A percentile compares a stretch with the other conserved stretches of the same genome.
These are phyloP conservation scores for Backusella luteola DNA, from an alignment of 192 early-diverging fungal species.

Conservation along the genomic window DNA sequence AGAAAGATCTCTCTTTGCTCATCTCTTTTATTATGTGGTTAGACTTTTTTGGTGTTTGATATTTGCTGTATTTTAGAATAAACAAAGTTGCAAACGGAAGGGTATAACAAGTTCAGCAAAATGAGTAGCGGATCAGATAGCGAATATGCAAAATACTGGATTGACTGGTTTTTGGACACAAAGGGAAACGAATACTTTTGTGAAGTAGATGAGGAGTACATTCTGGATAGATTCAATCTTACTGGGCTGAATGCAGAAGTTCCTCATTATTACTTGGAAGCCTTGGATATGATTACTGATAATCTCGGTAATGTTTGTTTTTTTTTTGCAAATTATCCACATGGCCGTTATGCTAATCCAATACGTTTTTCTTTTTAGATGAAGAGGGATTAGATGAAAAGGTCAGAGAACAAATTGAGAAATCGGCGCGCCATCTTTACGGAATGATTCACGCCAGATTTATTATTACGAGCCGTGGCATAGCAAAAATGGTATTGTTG, in stretches of 20 bases:
- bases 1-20: neutral
- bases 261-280: conserved; percentile 78
- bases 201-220: conserved; percentile 97
- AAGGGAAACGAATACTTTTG: conserved; percentile 98
- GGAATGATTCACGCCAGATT: conserved; percentile 98
- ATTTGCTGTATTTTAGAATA: neutral
- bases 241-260: conserved; percentile 92
- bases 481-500: conserved; percentile 81
- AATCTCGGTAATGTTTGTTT: conserved; percentile 49
- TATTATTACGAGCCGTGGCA: conserved; percentile 88
- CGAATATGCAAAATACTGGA: conserved; percentile 81
- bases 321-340: neutral
- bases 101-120: neutral
- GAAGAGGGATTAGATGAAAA: conserved; percentile 71
- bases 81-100: neutral
- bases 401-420: conserved; percentile 79
- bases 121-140: conserved; percentile 59
- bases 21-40: neutral
- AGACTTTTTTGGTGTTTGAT: neutral
- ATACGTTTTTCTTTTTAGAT: conserved; percentile 16
- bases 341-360: neutral
- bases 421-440: conserved; percentile 88
- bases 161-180: conserved; percentile 90
- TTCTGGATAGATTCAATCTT: conserved; percentile 96
- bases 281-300: conserved; percentile 93